Evolutionary conservation across 139 green algal genomes (phyloP).

Genomic region (Tetradesmus lagerheimii): DNA sequence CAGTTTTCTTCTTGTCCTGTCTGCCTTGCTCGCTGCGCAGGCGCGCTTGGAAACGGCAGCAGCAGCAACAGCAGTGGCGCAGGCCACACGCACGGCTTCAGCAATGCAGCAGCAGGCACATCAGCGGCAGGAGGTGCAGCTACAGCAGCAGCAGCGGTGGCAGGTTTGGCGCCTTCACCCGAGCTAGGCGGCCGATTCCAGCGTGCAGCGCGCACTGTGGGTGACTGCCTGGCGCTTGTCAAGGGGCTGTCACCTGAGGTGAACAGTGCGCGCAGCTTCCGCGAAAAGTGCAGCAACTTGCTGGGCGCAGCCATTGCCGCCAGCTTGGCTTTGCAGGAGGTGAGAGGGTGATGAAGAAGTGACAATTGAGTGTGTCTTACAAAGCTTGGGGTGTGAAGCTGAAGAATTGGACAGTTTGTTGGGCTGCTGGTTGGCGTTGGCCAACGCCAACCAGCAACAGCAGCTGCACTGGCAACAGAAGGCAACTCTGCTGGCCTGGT

Average conservation of each 20-base stretch:
- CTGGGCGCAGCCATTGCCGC: slow-evolving; percentile 13
- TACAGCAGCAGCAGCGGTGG: background rate
- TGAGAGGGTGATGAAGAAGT: background rate
- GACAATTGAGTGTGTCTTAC: background rate
- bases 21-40: background rate
- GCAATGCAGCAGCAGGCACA: background rate
- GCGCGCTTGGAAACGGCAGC: background rate
- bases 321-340: slow-evolving; percentile 46
- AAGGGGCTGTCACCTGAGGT: slow-evolving; percentile 15
- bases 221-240: background rate
- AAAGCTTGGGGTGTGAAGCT: too few species aligned
- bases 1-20: background rate
- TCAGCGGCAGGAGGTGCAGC: background rate
- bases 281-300: slow-evolving; percentile 41
- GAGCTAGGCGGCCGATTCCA: slow-evolving; percentile 1
- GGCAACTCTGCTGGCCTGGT: too few species aligned
- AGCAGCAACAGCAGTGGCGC: slow-evolving; percentile 9
- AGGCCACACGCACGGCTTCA: background rate
- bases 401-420: background rate
- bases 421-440: background rate
- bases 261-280: slow-evolving; percentile 27
- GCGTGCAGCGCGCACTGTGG: slow-evolving; percentile 16
- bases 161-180: background rate
- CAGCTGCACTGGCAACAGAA: background rate
- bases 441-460: background rate